Conservation (phyloP, 768 basidiomycete species). For the Lactifluus volemus region DNA sequence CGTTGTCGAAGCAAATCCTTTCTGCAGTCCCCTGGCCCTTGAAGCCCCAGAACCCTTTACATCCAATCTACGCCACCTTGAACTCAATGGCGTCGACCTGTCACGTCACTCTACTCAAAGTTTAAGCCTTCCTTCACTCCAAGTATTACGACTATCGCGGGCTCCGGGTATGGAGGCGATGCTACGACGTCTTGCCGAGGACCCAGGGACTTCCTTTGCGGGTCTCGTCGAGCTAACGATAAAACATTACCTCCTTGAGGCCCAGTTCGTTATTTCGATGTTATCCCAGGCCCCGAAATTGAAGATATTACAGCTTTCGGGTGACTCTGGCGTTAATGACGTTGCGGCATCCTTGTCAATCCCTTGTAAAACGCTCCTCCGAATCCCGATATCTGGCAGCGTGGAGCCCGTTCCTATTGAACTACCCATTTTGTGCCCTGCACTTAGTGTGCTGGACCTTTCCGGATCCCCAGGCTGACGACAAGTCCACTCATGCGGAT, state of each 20-base stretch:
- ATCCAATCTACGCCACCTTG: conserved; percentile 14
- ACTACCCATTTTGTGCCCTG: conserved; percentile 15
- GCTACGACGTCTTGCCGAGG: background rate
- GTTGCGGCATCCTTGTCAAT: conserved; percentile 1
- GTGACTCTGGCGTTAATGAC: background rate
- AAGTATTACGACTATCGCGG: conserved; percentile 1
- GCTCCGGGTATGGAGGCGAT: background rate
- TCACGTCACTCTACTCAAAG: background rate
- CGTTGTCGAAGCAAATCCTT: background rate
- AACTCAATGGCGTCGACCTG: background rate
- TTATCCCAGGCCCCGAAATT: conserved; percentile 1
- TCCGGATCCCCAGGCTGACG: conserved; percentile 7
- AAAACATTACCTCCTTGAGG: background rate
- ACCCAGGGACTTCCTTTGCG: conserved; percentile 9
- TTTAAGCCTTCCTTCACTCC: conserved; percentile 13
- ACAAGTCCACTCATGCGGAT: conserved; percentile 17
- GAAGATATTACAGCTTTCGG: conserved; percentile 1
- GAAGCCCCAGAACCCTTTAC: background rate
- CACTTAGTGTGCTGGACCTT: conserved; percentile 10
- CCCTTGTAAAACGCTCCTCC: background rate
- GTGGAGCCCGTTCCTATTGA: background rate
- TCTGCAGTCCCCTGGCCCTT: background rate
- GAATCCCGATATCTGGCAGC: background rate
- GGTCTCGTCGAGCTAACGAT: conserved; percentile 13
- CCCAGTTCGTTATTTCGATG: background rate